Conservation (phyloP, 768 basidiomycete species). For the Terana coerulea region DNA sequence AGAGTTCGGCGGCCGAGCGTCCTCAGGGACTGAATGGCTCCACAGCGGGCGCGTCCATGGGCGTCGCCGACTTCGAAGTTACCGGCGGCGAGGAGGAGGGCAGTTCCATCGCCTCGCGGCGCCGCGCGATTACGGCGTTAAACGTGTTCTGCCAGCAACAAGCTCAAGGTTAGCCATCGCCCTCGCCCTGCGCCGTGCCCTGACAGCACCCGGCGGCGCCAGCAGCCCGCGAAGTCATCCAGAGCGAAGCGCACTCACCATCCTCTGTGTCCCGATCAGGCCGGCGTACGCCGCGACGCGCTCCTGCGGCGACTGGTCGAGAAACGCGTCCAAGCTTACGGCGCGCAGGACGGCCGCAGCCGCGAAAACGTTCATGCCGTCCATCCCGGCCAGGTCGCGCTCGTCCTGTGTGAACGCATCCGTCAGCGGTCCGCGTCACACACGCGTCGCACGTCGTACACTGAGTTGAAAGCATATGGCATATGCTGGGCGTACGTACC, state of each 20-base stretch:
- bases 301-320: constrained; percentile 46
- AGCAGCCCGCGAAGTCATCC: no score
- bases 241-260: constrained; percentile 41
- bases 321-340: constrained; percentile 48
- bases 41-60: not conserved
- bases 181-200: no score
- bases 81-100: constrained; percentile 19
- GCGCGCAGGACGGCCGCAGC: constrained; percentile 62
- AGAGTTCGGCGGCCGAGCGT: no score
- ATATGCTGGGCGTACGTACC: constrained; percentile 3
- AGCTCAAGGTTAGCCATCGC: no score
- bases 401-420: constrained; percentile 60
- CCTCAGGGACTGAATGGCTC: no score
- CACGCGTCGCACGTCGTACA: constrained; percentile 47
- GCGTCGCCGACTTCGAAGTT: not conserved
- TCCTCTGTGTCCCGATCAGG: constrained; percentile 45
- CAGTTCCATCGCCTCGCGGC: constrained; percentile 29
- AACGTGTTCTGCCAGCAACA: constrained; percentile 26
- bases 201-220: constrained; percentile 9
- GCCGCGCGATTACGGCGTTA: constrained; percentile 34
- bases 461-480: no score
- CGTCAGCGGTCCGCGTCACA: constrained; percentile 1
- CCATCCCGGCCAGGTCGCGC: constrained; percentile 46
- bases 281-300: constrained; percentile 42
- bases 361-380: constrained; percentile 69